phyloP scores from a whole-genome alignment of 2,329 filamentous ascomycete genomes.

The Neonectria faginata region DNA sequence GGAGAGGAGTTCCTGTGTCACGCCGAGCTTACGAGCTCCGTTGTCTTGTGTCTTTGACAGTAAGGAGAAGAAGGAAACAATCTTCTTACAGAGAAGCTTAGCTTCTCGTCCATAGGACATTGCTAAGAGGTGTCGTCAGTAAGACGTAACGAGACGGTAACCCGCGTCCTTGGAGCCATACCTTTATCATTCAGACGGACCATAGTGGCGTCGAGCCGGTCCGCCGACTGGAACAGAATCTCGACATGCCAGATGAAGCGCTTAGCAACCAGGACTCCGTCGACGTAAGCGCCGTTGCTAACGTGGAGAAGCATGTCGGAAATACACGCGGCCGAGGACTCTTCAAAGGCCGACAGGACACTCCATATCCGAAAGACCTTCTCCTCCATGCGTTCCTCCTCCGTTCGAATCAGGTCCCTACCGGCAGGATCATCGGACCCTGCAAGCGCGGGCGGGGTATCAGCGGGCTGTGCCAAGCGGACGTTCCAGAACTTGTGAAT shows the following conservation, averaged over 20 bases:
- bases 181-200: slow-evolving; percentile 78
- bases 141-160: not conserved
- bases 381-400: slow-evolving; percentile 95
- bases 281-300: slow-evolving; percentile 95
- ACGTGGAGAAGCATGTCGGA: slow-evolving; percentile 99
- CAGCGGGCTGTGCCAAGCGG: slow-evolving; percentile 75
- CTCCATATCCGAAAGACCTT: slow-evolving; percentile 99
- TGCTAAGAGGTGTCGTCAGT: slow-evolving; percentile 60
- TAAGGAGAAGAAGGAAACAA: slow-evolving; percentile 96
- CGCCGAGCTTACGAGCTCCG: slow-evolving; percentile 88
- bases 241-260: slow-evolving; percentile 98
- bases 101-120: slow-evolving; percentile 93
- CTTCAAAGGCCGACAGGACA: slow-evolving; percentile 94
- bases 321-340: slow-evolving; percentile 97
- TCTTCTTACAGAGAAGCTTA: slow-evolving; percentile 99
- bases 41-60: slow-evolving; percentile 95
- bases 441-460: slow-evolving; percentile 57
- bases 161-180: slow-evolving; percentile 54
- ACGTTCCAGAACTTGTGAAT: slow-evolving; percentile 99
- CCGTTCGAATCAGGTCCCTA: slow-evolving; percentile 80
- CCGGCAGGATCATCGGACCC: slow-evolving; percentile 67
- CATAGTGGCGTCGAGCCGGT: slow-evolving; percentile 83
- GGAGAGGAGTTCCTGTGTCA: slow-evolving; percentile 98
- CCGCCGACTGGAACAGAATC: slow-evolving; percentile 88
- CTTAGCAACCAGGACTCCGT: slow-evolving; percentile 93